Evolutionary conservation across 2,329 filamentous ascomycete species (phyloP).

Genomic region (Mollisiaceae sp.): DNA sequence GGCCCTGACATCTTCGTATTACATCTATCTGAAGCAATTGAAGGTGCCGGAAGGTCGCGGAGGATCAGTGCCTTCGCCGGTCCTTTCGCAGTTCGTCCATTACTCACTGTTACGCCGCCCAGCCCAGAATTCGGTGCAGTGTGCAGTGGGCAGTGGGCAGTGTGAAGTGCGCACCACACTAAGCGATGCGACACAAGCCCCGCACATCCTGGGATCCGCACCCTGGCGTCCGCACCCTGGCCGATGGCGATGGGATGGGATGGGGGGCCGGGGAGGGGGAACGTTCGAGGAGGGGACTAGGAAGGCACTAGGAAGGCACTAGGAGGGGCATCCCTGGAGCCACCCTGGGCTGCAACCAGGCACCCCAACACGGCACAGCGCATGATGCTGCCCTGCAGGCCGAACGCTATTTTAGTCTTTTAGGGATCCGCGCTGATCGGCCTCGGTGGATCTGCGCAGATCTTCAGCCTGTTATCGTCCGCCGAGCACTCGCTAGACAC

Average conservation of each 20-base stretch:
- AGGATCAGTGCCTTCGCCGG: not conserved
- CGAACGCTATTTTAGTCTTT: constrained; percentile 5
- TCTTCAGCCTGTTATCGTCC: not conserved
- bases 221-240: no score
- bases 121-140: not conserved
- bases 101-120: not conserved
- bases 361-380: constrained; percentile 6
- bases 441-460: not conserved
- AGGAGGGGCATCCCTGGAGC: not conserved
- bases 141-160: no score
- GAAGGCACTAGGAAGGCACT: no score
- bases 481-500: not conserved
- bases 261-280: no score
- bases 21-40: no score
- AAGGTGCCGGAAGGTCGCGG: not conserved
- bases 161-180: no score
- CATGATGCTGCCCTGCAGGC: not conserved
- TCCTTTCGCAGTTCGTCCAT: no score
- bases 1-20: no score
- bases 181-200: not conserved
- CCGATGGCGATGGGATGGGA: no score
- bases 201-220: not conserved
- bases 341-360: not conserved
- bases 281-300: no score
- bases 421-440: not conserved